Base-by-base conservation (phyloP, 139 green algal species). In the Choricystis sp. region DNA sequence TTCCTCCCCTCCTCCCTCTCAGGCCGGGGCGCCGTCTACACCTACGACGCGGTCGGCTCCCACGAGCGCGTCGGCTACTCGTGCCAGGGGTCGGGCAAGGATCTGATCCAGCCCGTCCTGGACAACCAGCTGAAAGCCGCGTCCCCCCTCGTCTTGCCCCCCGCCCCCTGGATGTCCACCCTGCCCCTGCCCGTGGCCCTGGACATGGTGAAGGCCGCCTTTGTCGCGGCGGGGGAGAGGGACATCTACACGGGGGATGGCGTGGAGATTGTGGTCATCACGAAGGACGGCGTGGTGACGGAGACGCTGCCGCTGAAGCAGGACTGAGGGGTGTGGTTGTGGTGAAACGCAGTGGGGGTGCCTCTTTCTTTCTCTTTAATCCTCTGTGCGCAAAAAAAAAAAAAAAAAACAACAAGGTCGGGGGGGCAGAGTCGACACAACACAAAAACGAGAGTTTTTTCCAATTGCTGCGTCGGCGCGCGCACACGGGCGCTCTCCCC, bases 221-320 rank as follows among this genome's bases (percentile, higher is more conserved):
- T 98, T 72, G 85, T 94, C n/a, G 83, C 85, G 2, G 93, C 93
- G 2, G 89, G 85, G 1, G 93, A 99, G 78, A 70, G 93, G 1
- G 93, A 99, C 74, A 99, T 99, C 65, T 99, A 95, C 80, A 98
- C 92, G 65, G 92, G 94, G 21, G 94, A 99, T 63, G 74, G 66
- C 20, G 90, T 99, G 29, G 91, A 99, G 72, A 92, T 99, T 29
- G 61, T 90, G 16, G 86, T 98, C 65, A 91, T 99, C 30, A 98
- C 90, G 19, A 82, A 81, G 66, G 81, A 89, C 1, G 93, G 93
- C 25, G 73, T 88, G 2, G 65, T 63, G 23, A 72, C 62, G 23
- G 87, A 98, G 52, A 67, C 61, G 22, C 64, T 96, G 58, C 60
- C 79, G 29, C 78, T 99, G 5, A 96, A 96, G 83, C 77, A 86